Conservation (phyloP, 1,284 basidiomycete species). For the Cryptococcus maquisensis region DNA sequence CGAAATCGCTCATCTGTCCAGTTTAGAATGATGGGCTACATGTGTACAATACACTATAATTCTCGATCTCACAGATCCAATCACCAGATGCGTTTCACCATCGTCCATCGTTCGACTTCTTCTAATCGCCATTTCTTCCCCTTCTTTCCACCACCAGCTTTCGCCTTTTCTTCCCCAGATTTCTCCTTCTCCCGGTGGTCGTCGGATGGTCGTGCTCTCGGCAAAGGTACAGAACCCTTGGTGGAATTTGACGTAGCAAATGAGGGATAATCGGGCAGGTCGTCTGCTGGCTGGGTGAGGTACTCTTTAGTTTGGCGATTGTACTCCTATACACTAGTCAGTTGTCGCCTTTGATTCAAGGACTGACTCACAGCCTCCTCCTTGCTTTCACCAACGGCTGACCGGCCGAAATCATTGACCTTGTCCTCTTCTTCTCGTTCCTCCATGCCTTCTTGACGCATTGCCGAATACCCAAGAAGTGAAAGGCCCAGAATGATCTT, state of each 20-base stretch:
- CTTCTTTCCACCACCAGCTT: slow-evolving; percentile 51
- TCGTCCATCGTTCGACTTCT: slow-evolving; percentile 84
- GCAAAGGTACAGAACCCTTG: neutral
- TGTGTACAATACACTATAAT: neutral
- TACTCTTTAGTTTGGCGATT: slow-evolving; percentile 71
- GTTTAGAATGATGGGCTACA: neutral
- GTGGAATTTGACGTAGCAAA: neutral
- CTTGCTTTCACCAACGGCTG: slow-evolving; percentile 79
- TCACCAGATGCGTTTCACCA: slow-evolving; percentile 89
- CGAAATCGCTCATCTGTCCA: no score
- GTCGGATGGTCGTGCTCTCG: slow-evolving; percentile 43
- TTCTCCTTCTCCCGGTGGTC: slow-evolving; percentile 53
- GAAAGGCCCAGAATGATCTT: slow-evolving; percentile 86
- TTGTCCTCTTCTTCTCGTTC: slow-evolving; percentile 63
- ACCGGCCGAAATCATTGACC: slow-evolving; percentile 77
- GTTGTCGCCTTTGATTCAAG: neutral
- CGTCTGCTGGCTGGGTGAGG: slow-evolving; percentile 64
- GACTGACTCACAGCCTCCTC: slow-evolving; percentile 67
- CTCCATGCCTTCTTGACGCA: slow-evolving; percentile 69
- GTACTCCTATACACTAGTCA: slow-evolving; percentile 56
- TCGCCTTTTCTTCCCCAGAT: slow-evolving; percentile 6
- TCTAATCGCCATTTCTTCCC: slow-evolving; percentile 67
- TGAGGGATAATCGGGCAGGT: slow-evolving; percentile 56
- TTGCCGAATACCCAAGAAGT: slow-evolving; percentile 74
- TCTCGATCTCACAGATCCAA: no score